Percentiles rank a stretch among this genome's conserved stretches.
phyloP scores from a whole-genome alignment of 495 filamentous ascomycete species.

The Xylaria bambusicola region DNA sequence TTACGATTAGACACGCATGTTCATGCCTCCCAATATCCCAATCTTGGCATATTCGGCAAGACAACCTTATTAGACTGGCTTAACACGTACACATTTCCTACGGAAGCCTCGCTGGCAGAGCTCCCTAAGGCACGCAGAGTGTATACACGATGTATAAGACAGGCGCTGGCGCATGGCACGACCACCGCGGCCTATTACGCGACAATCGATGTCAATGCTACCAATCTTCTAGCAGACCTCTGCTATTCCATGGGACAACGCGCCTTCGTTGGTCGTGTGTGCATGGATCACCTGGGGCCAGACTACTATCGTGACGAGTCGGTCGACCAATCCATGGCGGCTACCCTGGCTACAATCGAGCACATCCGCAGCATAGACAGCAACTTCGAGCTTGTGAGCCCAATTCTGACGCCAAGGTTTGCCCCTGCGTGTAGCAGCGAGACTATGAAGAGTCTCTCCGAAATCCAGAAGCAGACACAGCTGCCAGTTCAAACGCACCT shows the following conservation, averaged over 20 bases:
- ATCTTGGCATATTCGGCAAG: constrained; percentile 86
- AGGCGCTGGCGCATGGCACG: constrained; percentile 85
- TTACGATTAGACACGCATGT: constrained; percentile 81
- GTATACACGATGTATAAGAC: constrained; percentile 73
- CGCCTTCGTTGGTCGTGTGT: constrained; percentile 86
- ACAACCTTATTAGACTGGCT: constrained; percentile 91
- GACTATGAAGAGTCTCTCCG: constrained; percentile 62
- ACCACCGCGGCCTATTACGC: constrained; percentile 92
- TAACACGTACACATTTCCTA: constrained; percentile 90
- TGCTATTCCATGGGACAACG: constrained; percentile 77
- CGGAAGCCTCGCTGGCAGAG: constrained; percentile 70
- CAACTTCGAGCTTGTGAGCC: constrained; percentile 56
- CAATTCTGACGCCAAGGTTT: constrained; percentile 90
- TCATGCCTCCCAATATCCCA: constrained; percentile 92
- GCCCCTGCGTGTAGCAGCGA: constrained; percentile 70
- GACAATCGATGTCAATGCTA: constrained; percentile 76
- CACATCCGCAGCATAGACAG: constrained; percentile 72
- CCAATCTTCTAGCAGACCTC: constrained; percentile 83
- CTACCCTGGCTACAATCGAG: constrained; percentile 62
- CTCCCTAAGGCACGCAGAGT: constrained; percentile 54
- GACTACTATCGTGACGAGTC: constrained; percentile 73
- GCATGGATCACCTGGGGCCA: constrained; percentile 82
- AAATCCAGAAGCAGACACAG: constrained; percentile 57
- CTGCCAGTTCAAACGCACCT: constrained; percentile 89
- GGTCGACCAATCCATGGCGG: constrained; percentile 54